Percentiles rank a stretch among this genome's conserved stretches.
Conservation (phyloP, 2,329 filamentous ascomycete species). For the Hirsutella thompsonii region DNA sequence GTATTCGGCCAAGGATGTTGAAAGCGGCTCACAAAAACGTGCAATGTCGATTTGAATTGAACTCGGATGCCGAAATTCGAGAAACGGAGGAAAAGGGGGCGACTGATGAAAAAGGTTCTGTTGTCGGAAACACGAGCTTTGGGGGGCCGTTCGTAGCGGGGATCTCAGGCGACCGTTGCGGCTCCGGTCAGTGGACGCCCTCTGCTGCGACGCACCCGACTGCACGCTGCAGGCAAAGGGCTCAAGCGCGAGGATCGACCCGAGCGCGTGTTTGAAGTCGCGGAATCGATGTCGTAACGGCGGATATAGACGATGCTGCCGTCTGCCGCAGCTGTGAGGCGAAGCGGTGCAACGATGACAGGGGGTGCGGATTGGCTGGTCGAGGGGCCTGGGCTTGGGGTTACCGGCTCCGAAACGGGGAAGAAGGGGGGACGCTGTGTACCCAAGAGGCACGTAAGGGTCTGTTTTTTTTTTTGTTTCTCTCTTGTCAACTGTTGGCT, state of each 20-base stretch:
- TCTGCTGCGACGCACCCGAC: conserved; percentile 1
- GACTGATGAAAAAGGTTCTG: neutral
- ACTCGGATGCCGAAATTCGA: neutral
- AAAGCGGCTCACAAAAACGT: neutral
- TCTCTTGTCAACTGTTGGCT: too few species aligned
- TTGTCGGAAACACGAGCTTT: neutral
- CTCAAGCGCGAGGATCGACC: neutral
- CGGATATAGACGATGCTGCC: neutral
- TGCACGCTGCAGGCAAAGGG: conserved; percentile 1
- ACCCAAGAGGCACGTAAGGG: too few species aligned
- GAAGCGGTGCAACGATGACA: neutral
- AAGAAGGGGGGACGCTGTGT: neutral
- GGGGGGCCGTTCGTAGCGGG: neutral
- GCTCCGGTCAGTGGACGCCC: neutral
- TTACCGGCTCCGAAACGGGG: conserved; percentile 1
- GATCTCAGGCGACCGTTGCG: neutral
- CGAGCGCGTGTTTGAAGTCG: neutral
- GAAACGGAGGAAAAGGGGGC: neutral
- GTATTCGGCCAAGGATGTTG: neutral
- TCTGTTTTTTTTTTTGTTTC: too few species aligned
- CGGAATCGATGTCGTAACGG: neutral
- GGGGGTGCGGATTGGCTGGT: neutral
- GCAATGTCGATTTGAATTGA: neutral
- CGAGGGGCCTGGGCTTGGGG: neutral
- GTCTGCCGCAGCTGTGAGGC: conserved; percentile 1